Conservation (phyloP, 1,139 yeast species). For the Saccharomycopsis phalli region DNA sequence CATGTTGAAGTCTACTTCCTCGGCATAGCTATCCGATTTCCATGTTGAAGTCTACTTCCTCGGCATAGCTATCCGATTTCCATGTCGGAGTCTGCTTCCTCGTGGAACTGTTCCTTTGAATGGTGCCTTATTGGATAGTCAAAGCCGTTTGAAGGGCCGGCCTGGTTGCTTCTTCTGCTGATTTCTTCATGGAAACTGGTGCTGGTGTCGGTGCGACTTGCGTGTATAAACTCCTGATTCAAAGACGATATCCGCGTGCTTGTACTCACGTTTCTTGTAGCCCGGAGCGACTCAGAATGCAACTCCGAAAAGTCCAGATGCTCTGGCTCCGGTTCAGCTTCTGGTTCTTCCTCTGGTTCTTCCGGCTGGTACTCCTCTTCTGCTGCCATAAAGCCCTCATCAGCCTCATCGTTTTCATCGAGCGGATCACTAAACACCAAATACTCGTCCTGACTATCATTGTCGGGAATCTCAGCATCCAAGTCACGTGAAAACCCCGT, state of each 20-base stretch:
- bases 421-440: conserved; percentile 24
- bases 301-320: neutral
- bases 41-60: conserved; percentile 17
- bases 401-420: conserved; percentile 24
- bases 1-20: too few relatives aligned
- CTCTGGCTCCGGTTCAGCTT: conserved; percentile 1
- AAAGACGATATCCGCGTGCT: conserved; percentile 19
- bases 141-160: too few relatives aligned
- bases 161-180: neutral
- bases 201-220: conserved; percentile 2
- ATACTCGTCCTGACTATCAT: conserved; percentile 27
- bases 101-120: neutral
- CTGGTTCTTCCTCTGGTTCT: conserved; percentile 5
- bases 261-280: conserved; percentile 15
- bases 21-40: conserved; percentile 14
- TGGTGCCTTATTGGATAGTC: too few relatives aligned
- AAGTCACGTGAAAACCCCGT: conserved; percentile 28
- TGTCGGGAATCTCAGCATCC: conserved; percentile 42
- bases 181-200: neutral
- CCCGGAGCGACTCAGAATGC: conserved; percentile 3
- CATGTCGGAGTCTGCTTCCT: conserved; percentile 17
- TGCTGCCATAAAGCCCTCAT: conserved; percentile 20
- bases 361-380: conserved; percentile 20
- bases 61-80: conserved; percentile 14
- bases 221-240: conserved; percentile 4